Evolutionary conservation across 208 protist genomes (phyloP).

Genomic region (Crithidia sp.): DNA sequence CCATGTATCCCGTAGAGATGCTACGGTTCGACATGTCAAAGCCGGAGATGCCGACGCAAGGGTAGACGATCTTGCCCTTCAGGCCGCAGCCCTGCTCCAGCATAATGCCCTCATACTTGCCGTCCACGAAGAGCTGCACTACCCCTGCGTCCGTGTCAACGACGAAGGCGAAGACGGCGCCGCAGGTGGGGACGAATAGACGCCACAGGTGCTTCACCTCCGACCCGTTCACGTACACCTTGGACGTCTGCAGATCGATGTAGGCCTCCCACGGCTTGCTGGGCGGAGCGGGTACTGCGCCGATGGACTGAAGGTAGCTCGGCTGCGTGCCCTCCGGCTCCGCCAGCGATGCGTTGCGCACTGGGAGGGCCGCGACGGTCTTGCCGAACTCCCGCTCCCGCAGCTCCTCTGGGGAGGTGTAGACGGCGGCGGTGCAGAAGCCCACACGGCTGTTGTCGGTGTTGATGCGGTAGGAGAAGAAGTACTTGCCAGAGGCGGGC

Average conservation of each 20-base stretch:
- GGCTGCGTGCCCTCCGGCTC: constrained; percentile 18
- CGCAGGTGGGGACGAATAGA: constrained; percentile 65
- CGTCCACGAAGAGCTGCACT: constrained; percentile 84
- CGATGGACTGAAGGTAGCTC: constrained; percentile 52
- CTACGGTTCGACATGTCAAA: constrained; percentile 75
- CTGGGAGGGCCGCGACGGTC: background rate
- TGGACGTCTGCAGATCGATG: constrained; percentile 77
- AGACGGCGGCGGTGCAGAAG: constrained; percentile 59
- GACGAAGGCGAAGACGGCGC: constrained; percentile 74
- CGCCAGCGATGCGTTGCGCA: constrained; percentile 11
- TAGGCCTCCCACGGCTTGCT: constrained; percentile 39
- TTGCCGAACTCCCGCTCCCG: constrained; percentile 43
- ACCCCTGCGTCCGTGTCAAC: constrained; percentile 83
- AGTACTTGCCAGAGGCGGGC: constrained; percentile 78
- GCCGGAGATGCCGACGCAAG: constrained; percentile 69
- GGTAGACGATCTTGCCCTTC: constrained; percentile 72
- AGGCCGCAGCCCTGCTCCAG: constrained; percentile 55
- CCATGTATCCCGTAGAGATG: constrained; percentile 56
- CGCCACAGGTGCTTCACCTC: constrained; percentile 79
- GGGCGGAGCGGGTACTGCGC: constrained; percentile 26
- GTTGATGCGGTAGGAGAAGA: constrained; percentile 83
- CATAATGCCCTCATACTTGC: constrained; percentile 75
- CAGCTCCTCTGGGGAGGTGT: constrained; percentile 44
- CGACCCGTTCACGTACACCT: constrained; percentile 66
- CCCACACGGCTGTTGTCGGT: constrained; percentile 76